A percentile compares a stretch with the other conserved stretches of the same genome.
Conservation (phyloP, 1,284 basidiomycete species). For the Rhodotorula sp. region DNA sequence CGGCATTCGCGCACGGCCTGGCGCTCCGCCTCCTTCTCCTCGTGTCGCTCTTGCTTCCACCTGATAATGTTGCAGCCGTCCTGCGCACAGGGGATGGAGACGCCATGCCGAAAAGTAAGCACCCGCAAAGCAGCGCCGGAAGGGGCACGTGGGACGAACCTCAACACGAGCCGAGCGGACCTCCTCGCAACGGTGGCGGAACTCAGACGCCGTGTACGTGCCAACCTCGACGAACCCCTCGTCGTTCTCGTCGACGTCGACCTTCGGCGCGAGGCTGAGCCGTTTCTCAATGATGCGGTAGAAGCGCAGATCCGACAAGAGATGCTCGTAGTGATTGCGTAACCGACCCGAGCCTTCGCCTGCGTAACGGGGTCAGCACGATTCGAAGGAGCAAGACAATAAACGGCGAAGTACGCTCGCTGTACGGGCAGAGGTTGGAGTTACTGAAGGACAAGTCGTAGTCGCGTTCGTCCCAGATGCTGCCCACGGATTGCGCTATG, state of each 20-base stretch:
- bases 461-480: not conserved
- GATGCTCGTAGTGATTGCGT: not conserved
- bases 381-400: not conserved
- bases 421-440: not conserved
- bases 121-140: not conserved
- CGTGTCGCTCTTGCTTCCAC: not conserved
- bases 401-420: not conserved
- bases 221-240: not conserved
- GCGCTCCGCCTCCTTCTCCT: not conserved
- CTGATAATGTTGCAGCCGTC: not conserved
- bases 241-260: not conserved
- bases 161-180: not conserved
- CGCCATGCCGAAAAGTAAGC: not conserved
- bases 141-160: not conserved
- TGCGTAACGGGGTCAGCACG: not conserved
- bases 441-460: not conserved
- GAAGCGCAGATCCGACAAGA: not conserved
- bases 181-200: not conserved
- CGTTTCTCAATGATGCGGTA: not conserved
- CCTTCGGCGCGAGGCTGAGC: not conserved
- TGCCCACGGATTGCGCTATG: too few relatives aligned
- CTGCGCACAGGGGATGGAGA: not conserved
- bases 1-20: not conserved
- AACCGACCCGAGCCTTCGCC: not conserved
- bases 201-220: rapidly evolving